A percentile compares a stretch with the other conserved stretches of the same genome.
Evolutionary conservation across 1,284 basidiomycete species (phyloP).

Genomic region (Ganoderma resinaceum): DNA sequence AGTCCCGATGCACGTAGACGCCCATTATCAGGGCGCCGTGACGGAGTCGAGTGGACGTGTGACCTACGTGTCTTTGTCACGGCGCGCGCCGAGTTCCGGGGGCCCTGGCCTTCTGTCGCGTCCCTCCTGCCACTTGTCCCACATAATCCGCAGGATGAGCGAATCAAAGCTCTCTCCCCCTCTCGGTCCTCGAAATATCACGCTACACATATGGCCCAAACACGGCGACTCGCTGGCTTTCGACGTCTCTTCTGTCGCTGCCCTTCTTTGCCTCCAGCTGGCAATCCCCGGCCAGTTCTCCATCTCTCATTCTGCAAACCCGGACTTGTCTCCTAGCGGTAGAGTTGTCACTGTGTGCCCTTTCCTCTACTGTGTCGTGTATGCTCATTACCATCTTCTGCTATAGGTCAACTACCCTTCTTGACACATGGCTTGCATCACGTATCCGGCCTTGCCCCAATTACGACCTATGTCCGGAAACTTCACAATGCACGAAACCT

Average conservation of each 20-base stretch:
- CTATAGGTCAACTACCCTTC: conserved; percentile 69
- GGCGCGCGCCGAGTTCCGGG: conserved; percentile 2
- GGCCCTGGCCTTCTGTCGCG: neutral
- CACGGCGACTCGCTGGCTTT: conserved; percentile 68
- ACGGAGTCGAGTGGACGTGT: neutral
- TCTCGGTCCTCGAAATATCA: conserved; percentile 21
- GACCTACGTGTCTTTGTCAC: conserved; percentile 13
- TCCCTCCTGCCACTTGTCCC: neutral
- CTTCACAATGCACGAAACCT: conserved; percentile 50
- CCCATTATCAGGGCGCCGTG: neutral
- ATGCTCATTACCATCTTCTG: neutral
- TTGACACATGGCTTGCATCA: conserved; percentile 61
- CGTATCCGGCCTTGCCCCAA: conserved; percentile 62
- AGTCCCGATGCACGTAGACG: neutral
- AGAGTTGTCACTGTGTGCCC: conserved; percentile 41
- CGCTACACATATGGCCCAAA: conserved; percentile 73
- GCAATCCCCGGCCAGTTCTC: conserved; percentile 68
- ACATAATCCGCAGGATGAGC: conserved; percentile 10
- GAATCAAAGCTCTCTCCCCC: conserved; percentile 27
- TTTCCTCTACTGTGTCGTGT: neutral
- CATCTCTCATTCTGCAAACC: conserved; percentile 67
- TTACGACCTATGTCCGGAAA: conserved; percentile 65
- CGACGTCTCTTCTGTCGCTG: conserved; percentile 69
- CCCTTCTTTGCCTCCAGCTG: conserved; percentile 71
- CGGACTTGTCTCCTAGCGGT: conserved; percentile 82